Evolutionary conservation across 345 rosid species (phyloP).

Genomic region (Lepidium africanum): DNA sequence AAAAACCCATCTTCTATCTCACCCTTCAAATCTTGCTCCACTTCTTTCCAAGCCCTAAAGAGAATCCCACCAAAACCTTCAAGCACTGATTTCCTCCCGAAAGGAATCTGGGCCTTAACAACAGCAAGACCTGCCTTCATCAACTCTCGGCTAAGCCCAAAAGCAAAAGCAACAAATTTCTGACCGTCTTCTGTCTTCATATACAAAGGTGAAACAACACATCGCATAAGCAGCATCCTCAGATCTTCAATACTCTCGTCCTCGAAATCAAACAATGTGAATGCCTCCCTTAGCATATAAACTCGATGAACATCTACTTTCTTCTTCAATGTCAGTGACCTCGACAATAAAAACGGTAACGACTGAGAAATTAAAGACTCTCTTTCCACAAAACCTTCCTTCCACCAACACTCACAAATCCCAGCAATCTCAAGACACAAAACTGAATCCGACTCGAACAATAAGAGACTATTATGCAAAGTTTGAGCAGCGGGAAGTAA

Average conservation of each 20-base stretch:
- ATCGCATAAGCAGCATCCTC: constrained; percentile 62
- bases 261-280: constrained; percentile 66
- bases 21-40: constrained; percentile 41
- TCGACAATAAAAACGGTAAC: constrained; percentile 65
- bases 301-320: constrained; percentile 79
- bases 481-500: constrained; percentile 50
- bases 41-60: constrained; percentile 78
- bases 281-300: constrained; percentile 66
- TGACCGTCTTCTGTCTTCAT: constrained; percentile 81
- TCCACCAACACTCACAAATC: constrained; percentile 86
- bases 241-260: constrained; percentile 87
- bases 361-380: constrained; percentile 71
- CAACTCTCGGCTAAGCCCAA: constrained; percentile 68
- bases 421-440: constrained; percentile 55
- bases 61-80: constrained; percentile 82
- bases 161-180: constrained; percentile 59
- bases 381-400: constrained; percentile 41
- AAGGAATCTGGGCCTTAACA: constrained; percentile 77
- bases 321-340: constrained; percentile 74
- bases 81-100: constrained; percentile 76
- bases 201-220: constrained; percentile 70
- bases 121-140: constrained; percentile 74
- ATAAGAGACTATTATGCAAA: constrained; percentile 55
- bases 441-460: constrained; percentile 62
- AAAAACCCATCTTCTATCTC: constrained; percentile 76